These are phyloP conservation scores for Linnemannia zychae DNA, from an alignment of 192 early-diverging fungal genomes.

Conservation along the genomic window DNA sequence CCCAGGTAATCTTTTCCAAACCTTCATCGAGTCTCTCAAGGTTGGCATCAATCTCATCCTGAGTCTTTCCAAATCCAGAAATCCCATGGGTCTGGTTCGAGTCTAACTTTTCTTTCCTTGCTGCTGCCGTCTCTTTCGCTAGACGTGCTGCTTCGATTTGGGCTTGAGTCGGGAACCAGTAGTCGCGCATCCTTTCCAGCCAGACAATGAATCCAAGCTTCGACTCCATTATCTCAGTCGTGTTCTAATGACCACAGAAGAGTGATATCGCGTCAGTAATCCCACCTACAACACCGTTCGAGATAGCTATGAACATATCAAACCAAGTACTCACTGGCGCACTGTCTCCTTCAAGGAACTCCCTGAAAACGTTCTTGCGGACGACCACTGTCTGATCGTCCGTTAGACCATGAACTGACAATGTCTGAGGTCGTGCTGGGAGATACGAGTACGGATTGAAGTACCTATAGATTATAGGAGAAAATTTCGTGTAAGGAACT, in stretches of 20 bases:
- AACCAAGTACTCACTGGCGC: slow-evolving; percentile 19
- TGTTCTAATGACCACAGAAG: slow-evolving; percentile 11
- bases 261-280: background rate
- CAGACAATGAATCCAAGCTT: slow-evolving; percentile 33
- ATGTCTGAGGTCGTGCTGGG: slow-evolving; percentile 40
- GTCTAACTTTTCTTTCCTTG: slow-evolving; percentile 6
- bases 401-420: slow-evolving; percentile 27
- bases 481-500: slow-evolving; percentile 24
- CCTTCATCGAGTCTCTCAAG: slow-evolving; percentile 42
- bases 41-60: slow-evolving; percentile 50
- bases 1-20: slow-evolving; percentile 52
- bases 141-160: slow-evolving; percentile 31
- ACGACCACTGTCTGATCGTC: slow-evolving; percentile 30
- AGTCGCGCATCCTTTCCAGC: slow-evolving; percentile 37
- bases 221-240: slow-evolving; percentile 29
- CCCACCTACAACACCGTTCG: background rate
- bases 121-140: background rate
- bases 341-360: slow-evolving; percentile 43
- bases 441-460: slow-evolving; percentile 51
- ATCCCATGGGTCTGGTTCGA: background rate
- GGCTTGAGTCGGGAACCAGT: slow-evolving; percentile 47
- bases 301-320: background rate
- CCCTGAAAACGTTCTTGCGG: slow-evolving; percentile 46
- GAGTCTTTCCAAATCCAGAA: slow-evolving; percentile 44
- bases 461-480: slow-evolving; percentile 24